A percentile compares a stretch with the other conserved stretches of the same genome.
phyloP scores from a whole-genome alignment of 2,329 filamentous ascomycete genomes.

The Penicillium sp. region DNA sequence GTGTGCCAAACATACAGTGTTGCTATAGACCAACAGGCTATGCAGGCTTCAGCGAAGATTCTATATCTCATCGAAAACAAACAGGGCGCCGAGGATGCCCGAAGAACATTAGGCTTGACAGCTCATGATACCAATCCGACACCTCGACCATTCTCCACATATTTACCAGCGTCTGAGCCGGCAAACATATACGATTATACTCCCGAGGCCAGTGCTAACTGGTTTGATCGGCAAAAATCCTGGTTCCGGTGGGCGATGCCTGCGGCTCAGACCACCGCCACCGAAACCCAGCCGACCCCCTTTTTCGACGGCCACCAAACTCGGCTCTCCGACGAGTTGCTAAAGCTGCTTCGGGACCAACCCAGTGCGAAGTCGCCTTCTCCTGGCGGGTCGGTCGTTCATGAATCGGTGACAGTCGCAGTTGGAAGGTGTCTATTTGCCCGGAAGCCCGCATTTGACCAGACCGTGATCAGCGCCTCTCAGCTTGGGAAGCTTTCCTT shows the following conservation, averaged over 20 bases:
- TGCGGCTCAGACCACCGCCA: constrained; percentile 21
- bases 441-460: constrained; percentile 22
- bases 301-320: constrained; percentile 34
- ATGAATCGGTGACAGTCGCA: constrained; percentile 38
- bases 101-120: constrained; percentile 36
- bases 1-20: constrained; percentile 33
- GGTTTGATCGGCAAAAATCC: constrained; percentile 31
- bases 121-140: constrained; percentile 19
- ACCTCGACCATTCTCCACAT: constrained; percentile 36
- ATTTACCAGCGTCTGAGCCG: constrained; percentile 30
- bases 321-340: constrained; percentile 31
- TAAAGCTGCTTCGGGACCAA: constrained; percentile 30
- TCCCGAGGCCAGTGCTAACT: constrained; percentile 26
- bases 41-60: constrained; percentile 26
- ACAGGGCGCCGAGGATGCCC: constrained; percentile 32
- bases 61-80: constrained; percentile 37
- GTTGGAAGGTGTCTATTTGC: constrained; percentile 43
- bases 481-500: constrained; percentile 32
- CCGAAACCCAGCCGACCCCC: constrained; percentile 18
- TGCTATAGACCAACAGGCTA: constrained; percentile 23
- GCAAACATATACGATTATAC: constrained; percentile 28
- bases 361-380: not conserved
- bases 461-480: constrained; percentile 27
- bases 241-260: constrained; percentile 43
- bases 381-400: constrained; percentile 11